phyloP scores from a whole-genome alignment of 768 basidiomycete genomes.

The Serendipita sp. region DNA sequence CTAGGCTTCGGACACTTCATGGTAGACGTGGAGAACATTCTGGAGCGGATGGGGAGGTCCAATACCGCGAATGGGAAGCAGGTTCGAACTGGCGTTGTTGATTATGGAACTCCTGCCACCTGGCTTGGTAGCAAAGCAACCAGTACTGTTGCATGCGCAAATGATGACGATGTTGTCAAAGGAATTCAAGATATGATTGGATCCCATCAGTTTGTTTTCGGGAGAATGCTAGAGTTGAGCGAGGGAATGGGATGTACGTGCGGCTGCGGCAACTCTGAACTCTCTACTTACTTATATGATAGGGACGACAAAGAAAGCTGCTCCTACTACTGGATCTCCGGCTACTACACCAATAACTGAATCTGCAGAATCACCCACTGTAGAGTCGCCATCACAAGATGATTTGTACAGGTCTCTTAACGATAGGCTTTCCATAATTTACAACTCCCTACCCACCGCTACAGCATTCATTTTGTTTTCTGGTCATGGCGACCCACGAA shows the following conservation, averaged over 20 bases:
- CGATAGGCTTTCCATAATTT: conserved; percentile 40
- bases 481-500: conserved; percentile 76
- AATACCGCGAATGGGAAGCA: conserved; percentile 23
- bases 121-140: conserved; percentile 80
- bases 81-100: conserved; percentile 53
- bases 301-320: conserved; percentile 34
- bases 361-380: conserved; percentile 5
- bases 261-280: neutral
- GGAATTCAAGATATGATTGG: conserved; percentile 38
- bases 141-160: conserved; percentile 55
- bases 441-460: conserved; percentile 53
- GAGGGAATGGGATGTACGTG: conserved; percentile 64
- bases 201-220: conserved; percentile 70
- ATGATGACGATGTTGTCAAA: conserved; percentile 65
- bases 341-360: conserved; percentile 23
- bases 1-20: conserved; percentile 76
- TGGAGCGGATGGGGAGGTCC: conserved; percentile 61
- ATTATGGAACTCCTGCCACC: conserved; percentile 65
- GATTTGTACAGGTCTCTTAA: conserved; percentile 36
- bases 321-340: conserved; percentile 10
- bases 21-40: conserved; percentile 71
- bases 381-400: conserved; percentile 8
- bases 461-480: conserved; percentile 77
- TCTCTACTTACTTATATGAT: neutral
- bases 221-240: conserved; percentile 67